These are phyloP conservation scores for Ampelocalamus luodianensis DNA, from an alignment of 176 grass and related monocot species.

Conservation along the genomic window DNA sequence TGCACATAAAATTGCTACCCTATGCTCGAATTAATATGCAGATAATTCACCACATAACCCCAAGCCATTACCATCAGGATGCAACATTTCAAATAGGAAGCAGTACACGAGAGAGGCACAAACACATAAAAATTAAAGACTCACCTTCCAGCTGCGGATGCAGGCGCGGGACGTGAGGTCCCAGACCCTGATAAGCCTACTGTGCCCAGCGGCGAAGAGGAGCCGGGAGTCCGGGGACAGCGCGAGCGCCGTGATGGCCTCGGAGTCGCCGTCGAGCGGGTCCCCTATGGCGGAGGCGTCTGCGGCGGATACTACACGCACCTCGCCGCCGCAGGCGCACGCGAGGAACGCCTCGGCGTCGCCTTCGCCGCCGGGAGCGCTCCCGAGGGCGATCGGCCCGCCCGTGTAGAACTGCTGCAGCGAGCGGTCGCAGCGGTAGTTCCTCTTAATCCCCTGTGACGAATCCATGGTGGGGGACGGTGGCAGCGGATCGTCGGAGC, in stretches of 20 bases:
- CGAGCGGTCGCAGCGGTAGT: conserved; percentile 74
- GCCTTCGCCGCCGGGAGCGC: conserved; percentile 29
- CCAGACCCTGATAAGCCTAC: conserved; percentile 82
- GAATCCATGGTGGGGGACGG: conserved; percentile 32
- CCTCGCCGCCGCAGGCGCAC: conserved; percentile 82
- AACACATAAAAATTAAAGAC: neutral
- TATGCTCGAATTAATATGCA: neutral
- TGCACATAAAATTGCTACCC: neutral
- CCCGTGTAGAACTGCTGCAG: conserved; percentile 93
- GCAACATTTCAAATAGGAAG: conserved; percentile 7
- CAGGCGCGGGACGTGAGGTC: conserved; percentile 73
- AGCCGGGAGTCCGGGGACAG: conserved; percentile 70
- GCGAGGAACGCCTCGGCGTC: conserved; percentile 68
- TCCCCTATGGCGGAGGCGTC: conserved; percentile 64
- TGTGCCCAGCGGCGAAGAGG: conserved; percentile 79
- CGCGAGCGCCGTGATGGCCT: conserved; percentile 67
- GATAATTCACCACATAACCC: conserved; percentile 4
- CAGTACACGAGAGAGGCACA: neutral
- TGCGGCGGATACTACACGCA: conserved; percentile 61
- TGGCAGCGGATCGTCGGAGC: conserved; percentile 29
- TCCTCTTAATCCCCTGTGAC: conserved; percentile 53
- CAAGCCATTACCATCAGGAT: neutral
- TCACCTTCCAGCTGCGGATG: conserved; percentile 95
- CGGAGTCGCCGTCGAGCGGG: conserved; percentile 60
- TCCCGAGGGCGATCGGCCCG: conserved; percentile 72